Evolutionary conservation across 768 basidiomycete species (phyloP), one percentile per base, ranked within the genome.

Genomic region (Trametes gibbosa): DNA sequence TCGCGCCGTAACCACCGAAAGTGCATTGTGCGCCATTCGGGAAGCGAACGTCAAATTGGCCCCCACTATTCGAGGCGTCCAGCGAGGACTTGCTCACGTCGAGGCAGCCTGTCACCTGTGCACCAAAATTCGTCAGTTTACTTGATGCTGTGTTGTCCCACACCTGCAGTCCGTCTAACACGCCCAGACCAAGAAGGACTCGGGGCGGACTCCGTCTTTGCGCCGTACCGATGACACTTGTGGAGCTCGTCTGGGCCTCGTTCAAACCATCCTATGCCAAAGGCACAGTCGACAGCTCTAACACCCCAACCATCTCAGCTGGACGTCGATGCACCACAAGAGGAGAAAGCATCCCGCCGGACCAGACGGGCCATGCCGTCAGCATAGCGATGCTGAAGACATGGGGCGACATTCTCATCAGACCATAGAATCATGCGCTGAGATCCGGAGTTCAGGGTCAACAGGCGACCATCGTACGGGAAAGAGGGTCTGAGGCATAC

Each of bases 11-110:
- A 5, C 81, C 81, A 41, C 81, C 81, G 57, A 77, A 82, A 3
- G 74, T 73, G 68, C 81, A 82, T 49, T 79, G 77, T 21, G 81
- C 81, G n/a, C 81, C 81, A 50, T 82, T 76, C 1, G 80, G 81
- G 63, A 75, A 82, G 23, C 81, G 75, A 42, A 76, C 71, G 49
- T 82, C 81, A 57, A 80, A 75, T 62, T 82, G 81, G 10, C 81
- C 81, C 6, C 81, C 81, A 4, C 72, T 70, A 41, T 82, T 79
- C 46, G 59, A 62, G 13, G 64, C 55, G 19, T 59, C 63, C 16
- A 67, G 65, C 8, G 65, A 66, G 40, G 73, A 76, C 19, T 74
- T 72, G 54, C 71, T 64, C 54, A 58, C 29, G 50, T 73, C 71
- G 43, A 78, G 63, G 50, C 77, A 77, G n/a, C 76, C 76, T 5